Evolutionary conservation across 1,139 yeast species (phyloP).

Genomic region (Saccharomycopsis phalli): DNA sequence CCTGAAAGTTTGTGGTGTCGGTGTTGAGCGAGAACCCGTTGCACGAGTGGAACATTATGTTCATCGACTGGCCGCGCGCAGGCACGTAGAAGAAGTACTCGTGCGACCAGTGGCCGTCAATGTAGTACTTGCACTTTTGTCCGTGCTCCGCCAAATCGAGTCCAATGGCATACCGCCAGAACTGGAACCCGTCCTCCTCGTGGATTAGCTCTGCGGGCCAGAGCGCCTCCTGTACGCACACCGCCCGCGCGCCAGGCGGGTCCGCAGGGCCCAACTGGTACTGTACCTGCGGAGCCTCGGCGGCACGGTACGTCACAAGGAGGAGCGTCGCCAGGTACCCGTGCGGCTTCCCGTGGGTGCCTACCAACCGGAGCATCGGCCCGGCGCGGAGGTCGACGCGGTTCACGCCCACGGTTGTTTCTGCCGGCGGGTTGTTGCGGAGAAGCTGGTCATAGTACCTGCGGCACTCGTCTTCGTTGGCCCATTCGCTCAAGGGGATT

Average conservation of each 20-base stretch:
- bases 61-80: constrained; percentile 49
- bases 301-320: constrained; percentile 38
- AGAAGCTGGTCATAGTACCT: too few relatives aligned
- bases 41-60: constrained; percentile 62
- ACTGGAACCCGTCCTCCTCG: constrained; percentile 37
- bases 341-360: constrained; percentile 34
- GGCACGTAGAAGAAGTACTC: constrained; percentile 47
- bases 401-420: constrained; percentile 22
- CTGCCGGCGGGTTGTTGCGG: too few relatives aligned
- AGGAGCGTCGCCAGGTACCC: constrained; percentile 48
- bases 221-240: constrained; percentile 9
- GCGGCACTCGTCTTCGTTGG: too few relatives aligned
- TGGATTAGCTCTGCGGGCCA: constrained; percentile 25
- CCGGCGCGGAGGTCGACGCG: constrained; percentile 48
- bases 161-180: constrained; percentile 47
- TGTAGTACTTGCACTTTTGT: constrained; percentile 42
- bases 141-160: constrained; percentile 35
- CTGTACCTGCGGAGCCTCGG: constrained; percentile 30
- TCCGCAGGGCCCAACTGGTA: constrained; percentile 35
- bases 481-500: too few relatives aligned
- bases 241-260: not conserved
- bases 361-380: constrained; percentile 53
- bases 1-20: constrained; percentile 46
- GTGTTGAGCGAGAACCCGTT: constrained; percentile 68
- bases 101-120: constrained; percentile 35